A percentile compares a stretch with the other conserved stretches of the same genome.
Evolutionary conservation across 805 yeast species (phyloP).

Genomic region (Yamadazyma takamatsuzukensis): DNA sequence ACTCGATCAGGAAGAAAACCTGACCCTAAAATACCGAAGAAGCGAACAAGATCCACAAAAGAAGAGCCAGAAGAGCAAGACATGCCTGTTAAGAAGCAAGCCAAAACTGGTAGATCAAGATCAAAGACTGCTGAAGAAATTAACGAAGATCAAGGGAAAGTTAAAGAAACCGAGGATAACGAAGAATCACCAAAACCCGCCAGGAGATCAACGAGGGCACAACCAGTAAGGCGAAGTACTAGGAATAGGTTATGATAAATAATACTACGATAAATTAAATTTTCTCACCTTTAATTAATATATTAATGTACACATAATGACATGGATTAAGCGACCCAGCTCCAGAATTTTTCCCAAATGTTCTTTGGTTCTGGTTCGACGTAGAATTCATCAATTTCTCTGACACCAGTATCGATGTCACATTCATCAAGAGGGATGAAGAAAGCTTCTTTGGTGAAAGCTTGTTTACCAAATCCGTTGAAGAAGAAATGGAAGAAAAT

Average conservation of each 20-base stretch:
- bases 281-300: slow-evolving; percentile 4
- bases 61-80: slow-evolving; percentile 23
- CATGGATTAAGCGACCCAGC: slow-evolving; percentile 19
- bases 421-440: slow-evolving; percentile 52
- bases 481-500: slow-evolving; percentile 50
- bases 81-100: slow-evolving; percentile 14
- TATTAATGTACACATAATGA: slow-evolving; percentile 4
- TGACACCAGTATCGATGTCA: slow-evolving; percentile 66
- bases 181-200: slow-evolving; percentile 6
- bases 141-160: slow-evolving; percentile 7
- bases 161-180: slow-evolving; percentile 3
- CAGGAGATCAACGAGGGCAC: slow-evolving; percentile 6
- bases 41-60: slow-evolving; percentile 10
- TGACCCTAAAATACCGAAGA: slow-evolving; percentile 3
- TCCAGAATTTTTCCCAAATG: slow-evolving; percentile 57
- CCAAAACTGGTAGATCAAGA: slow-evolving; percentile 11
- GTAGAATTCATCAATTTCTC: slow-evolving; percentile 60
- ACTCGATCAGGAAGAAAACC: slow-evolving; percentile 5
- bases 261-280: neutral
- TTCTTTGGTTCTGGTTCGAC: slow-evolving; percentile 50
- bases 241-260: slow-evolving; percentile 12
- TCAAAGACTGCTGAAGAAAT: slow-evolving; percentile 16
- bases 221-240: slow-evolving; percentile 16
- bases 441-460: slow-evolving; percentile 35
- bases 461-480: slow-evolving; percentile 33